These are phyloP conservation scores for Rutstroemia sydowiana DNA, from an alignment of 2,329 filamentous ascomycete species.

Conservation along the genomic window DNA sequence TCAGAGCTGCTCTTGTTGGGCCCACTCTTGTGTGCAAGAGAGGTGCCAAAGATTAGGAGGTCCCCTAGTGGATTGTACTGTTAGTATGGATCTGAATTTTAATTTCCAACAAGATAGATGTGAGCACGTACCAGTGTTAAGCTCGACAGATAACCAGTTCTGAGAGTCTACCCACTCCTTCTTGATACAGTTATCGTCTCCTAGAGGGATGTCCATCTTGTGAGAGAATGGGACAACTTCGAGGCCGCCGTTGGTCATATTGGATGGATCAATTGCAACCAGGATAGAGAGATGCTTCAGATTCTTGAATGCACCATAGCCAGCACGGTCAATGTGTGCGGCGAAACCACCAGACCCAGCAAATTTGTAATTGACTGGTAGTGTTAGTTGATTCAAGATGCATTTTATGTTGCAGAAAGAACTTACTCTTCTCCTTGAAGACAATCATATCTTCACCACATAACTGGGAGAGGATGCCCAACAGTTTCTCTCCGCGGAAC, in stretches of 20 bases:
- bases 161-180: conserved; percentile 27
- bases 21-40: conserved; percentile 30
- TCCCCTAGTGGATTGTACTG: conserved; percentile 24
- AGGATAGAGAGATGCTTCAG: conserved; percentile 33
- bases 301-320: conserved; percentile 31
- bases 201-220: conserved; percentile 30
- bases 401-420: conserved; percentile 3
- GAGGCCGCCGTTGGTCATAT: conserved; percentile 29
- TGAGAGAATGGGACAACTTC: conserved; percentile 31
- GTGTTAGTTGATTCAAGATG: neutral
- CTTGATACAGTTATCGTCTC: conserved; percentile 27
- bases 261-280: conserved; percentile 30
- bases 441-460: conserved; percentile 26
- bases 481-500: neutral
- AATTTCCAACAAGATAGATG: too few relatives aligned
- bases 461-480: conserved; percentile 14
- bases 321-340: conserved; percentile 31
- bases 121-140: conserved; percentile 28
- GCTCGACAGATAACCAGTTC: conserved; percentile 28
- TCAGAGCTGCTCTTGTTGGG: conserved; percentile 28
- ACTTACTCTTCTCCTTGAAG: conserved; percentile 23
- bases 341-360: conserved; percentile 31
- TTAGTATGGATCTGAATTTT: too few relatives aligned
- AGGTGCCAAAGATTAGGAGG: conserved; percentile 30
- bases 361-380: conserved; percentile 31